These are phyloP conservation scores for Porphyridium purpureum DNA, from an alignment of 23 red algal species.

Conservation along the genomic window DNA sequence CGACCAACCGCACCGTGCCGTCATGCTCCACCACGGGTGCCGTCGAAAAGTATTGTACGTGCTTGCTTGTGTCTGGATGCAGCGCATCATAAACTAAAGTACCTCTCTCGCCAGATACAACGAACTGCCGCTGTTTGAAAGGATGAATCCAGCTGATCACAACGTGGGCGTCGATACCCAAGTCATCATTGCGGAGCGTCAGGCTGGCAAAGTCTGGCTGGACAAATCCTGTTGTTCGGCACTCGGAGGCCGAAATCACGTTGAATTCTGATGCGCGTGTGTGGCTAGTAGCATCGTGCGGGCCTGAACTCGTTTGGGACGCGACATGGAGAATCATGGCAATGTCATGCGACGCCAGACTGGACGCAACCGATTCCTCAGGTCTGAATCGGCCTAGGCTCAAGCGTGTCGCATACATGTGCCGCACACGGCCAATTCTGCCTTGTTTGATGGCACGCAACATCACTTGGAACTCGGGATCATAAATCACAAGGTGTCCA, in stretches of 20 bases:
- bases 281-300: background rate
- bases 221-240: background rate
- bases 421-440: constrained; percentile 15
- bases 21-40: constrained; percentile 4
- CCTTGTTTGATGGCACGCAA: constrained; percentile 4
- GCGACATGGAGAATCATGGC: too few species aligned
- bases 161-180: constrained; percentile 7
- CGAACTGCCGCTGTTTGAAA: constrained; percentile 22
- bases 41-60: constrained; percentile 16
- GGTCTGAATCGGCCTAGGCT: constrained; percentile 48
- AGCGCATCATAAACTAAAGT: constrained; percentile 30
- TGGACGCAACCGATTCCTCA: constrained; percentile 41
- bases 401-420: constrained; percentile 9
- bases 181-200: constrained; percentile 1
- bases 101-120: constrained; percentile 40
- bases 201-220: constrained; percentile 22
- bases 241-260: background rate
- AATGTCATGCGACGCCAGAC: constrained; percentile 35
- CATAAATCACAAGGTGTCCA: constrained; percentile 38
- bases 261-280: background rate
- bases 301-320: too few species aligned
- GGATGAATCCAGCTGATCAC: constrained; percentile 41
- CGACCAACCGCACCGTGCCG: background rate
- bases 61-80: constrained; percentile 1
- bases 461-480: background rate